These are phyloP conservation scores for Fremontodendron californicum DNA, from an alignment of 345 rosid species.

Conservation along the genomic window DNA sequence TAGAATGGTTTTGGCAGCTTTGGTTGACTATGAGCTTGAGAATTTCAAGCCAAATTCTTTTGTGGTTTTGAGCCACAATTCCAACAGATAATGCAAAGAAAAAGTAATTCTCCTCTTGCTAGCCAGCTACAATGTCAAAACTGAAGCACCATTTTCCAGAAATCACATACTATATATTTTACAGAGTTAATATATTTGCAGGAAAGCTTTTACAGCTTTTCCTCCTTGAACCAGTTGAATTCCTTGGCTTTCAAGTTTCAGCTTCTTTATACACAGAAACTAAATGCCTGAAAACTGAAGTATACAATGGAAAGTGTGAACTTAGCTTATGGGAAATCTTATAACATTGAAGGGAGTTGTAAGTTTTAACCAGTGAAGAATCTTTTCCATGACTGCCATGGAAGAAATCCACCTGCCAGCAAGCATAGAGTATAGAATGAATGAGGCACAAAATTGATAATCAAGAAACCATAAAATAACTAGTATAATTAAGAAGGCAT, in stretches of 20 bases:
- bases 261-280: neutral
- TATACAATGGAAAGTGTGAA: neutral
- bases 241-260: neutral
- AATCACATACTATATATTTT: neutral
- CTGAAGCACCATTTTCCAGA: neutral
- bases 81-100: neutral
- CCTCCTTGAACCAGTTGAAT: neutral
- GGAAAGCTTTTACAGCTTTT: constrained; percentile 2
- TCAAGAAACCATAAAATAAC: neutral
- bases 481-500: neutral
- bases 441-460: neutral
- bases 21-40: too few species aligned
- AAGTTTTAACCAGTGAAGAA: constrained; percentile 72
- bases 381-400: constrained; percentile 90
- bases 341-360: neutral
- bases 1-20: too few species aligned
- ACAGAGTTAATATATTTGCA: neutral
- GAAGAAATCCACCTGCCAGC: constrained; percentile 79
- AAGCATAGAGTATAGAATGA: neutral
- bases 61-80: too few species aligned
- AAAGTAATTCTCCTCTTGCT: neutral
- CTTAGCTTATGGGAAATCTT: neutral
- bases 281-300: neutral
- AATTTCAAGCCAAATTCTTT: too few species aligned
- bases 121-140: neutral